Evolutionary conservation across 1,139 yeast genomes (phyloP), one percentile per base, ranked within the genome.

Genomic region (Taphrina confusa): DNA sequence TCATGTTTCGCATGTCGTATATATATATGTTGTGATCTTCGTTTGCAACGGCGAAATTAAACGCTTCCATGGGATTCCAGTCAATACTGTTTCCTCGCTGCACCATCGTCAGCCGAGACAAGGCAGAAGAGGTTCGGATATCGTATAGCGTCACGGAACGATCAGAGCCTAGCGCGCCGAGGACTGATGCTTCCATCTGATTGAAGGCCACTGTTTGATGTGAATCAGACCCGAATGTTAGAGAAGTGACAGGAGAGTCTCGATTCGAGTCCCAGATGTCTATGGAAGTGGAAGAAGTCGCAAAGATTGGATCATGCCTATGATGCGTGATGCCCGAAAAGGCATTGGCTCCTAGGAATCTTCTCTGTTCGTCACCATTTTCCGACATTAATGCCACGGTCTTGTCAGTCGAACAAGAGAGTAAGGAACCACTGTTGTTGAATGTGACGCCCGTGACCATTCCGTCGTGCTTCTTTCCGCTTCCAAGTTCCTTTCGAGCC

Each of bases 41-140:
- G 69, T 83, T 83, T 1, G 90, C 98, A 55, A 88, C 82, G 18
- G 92, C 97, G 75, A 94, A 91, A 70, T 86, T 84, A 75, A 83
- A 92, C 1, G 98, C 96, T 73, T 92, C 97, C 87, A 92, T 88
- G 3, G 99, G 99, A 73, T 94, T 92, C 97, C 97, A 94, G 60
- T 91, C 80, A 31, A 94, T 78, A 47, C 94, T 80, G 72, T 94
- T 94, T 23, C 94, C 87, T 68, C 95, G 80, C 79, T 92, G 78
- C 28, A 45, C 47, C 28, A 95, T 88, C 47, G 86, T 87, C 63
- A 92, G 82, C 72, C 90, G 91, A 71, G 94, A 97, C 1, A 94
- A 83, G 11, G 98, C 96, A 1, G 95, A 80, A 68, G 87, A 83
- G n/a, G 97, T 89, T 68, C 98, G 82, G 59, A 89, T 78, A 73